Conservation (phyloP, 768 basidiomycete species). For the Phaeotremella fagi region DNA sequence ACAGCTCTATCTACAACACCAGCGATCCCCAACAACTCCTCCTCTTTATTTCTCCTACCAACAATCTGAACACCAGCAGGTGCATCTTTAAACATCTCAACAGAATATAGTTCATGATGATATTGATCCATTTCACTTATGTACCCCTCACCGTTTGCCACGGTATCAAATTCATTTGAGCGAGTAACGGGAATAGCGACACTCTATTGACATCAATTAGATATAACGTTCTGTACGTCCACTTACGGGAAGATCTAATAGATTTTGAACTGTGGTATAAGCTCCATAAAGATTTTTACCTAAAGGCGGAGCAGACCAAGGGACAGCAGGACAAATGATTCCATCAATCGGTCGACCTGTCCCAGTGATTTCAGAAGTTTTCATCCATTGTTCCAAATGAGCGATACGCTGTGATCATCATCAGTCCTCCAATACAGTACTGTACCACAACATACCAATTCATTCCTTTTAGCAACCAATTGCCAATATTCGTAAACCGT, state of each 20-base stretch:
- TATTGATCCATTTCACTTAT: too few species aligned
- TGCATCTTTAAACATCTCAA: neutral
- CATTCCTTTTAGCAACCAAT: neutral
- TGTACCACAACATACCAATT: neutral
- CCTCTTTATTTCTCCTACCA: neutral
- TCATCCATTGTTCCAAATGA: neutral
- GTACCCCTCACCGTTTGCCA: too few species aligned
- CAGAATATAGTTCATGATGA: too few species aligned
- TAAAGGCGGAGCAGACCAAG: conserved; percentile 1
- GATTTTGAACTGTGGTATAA: neutral
- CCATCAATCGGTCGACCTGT: conserved; percentile 3
- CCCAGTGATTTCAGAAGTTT: neutral
- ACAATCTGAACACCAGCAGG: conserved; percentile 5
- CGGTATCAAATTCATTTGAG: too few species aligned
- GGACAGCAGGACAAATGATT: neutral
- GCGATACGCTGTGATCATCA: neutral
- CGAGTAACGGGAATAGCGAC: too few species aligned
- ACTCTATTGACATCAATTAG: too few species aligned
- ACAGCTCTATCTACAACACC: too few species aligned
- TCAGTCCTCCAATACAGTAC: too few species aligned
- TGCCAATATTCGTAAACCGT: neutral
- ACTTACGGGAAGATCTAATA: conserved; percentile 4
- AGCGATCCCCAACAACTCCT: conserved; percentile 2
- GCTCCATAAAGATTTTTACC: neutral
- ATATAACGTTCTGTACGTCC: too few species aligned